Evolutionary conservation across 2,329 filamentous ascomycete species (phyloP), one percentile per base, ranked within the genome.

Genomic region (Colletotrichum ledebouriae): DNA sequence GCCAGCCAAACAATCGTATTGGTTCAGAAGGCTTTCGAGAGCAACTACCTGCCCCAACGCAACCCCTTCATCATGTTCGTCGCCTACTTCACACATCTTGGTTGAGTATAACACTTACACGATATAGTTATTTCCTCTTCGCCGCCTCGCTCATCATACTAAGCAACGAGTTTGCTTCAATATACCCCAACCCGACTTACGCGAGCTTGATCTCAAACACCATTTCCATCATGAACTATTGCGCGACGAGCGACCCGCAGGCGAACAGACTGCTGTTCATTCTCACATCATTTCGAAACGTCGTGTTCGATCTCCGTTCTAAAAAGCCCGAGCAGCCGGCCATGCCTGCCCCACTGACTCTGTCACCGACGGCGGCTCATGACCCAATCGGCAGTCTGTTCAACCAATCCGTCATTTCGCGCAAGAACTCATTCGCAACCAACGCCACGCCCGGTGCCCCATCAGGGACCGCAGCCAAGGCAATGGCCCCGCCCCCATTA

Each of bases 21-120:
- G 50, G 78, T 85, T 4, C 80, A 84, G 47, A 76, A 74, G 15
- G 85, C 84, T 2, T 76, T 82, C 11, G 77, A 83, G 25, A 77
- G 78, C 4, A 75, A 78, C 12, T 83, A 84, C 59, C 76, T 89
- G 22, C 81, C 86, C 2, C 81, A 80, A 58, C 79, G 85, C 53
- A 85, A 89, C 69, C 86, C 86, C 0, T 87, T 89, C 67, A 78
- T 87, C 59, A 81, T 88, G 87, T 89, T 75, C 78, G 86, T 76
- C 29, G 29, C 29, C 29, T 6, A 29, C 29, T 29, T 29, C 29
- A 29, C 29, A 29, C 6, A 29, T 29, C 29, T 29, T 29, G 29
- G 7, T 29, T 29, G 29, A 7, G 29, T 7, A 9, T 29, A 29
- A 9, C 29, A 9, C 29, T 29, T 29, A 29, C 29, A 29, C 29